Conservation (phyloP, 2,329 filamentous ascomycete genomes). For the Emergomyces africanus region DNA sequence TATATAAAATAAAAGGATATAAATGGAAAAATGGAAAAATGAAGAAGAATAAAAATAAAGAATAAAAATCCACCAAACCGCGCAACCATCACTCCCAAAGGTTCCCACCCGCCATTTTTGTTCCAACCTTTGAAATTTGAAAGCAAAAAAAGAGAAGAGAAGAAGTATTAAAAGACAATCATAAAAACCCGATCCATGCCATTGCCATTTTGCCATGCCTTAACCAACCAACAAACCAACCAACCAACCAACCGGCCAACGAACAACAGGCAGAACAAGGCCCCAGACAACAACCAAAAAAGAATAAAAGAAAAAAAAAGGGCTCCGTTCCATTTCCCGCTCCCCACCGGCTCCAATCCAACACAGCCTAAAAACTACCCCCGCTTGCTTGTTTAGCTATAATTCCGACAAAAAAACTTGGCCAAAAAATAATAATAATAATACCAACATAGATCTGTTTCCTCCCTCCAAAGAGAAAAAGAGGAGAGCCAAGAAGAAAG, state of each 20-base stretch:
- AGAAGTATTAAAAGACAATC: not conserved
- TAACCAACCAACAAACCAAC: not conserved
- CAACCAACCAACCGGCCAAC: not conserved
- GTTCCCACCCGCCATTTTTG: not conserved
- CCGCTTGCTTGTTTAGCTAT: not conserved
- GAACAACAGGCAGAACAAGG: not conserved
- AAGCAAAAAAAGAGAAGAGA: constrained; percentile 1
- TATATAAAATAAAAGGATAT: constrained; percentile 9
- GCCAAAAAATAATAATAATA: not conserved
- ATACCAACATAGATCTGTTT: constrained; percentile 1
- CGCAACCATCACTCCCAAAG: not conserved
- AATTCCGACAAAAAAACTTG: constrained; percentile 2
- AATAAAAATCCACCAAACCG: constrained; percentile 15
- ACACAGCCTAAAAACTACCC: not conserved
- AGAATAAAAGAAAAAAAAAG: too few relatives aligned
- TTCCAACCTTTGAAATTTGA: not conserved
- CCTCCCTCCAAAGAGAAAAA: not conserved
- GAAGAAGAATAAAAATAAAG: constrained; percentile 7
- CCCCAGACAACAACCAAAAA: not conserved
- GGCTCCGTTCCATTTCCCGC: not conserved
- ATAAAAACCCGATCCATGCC: not conserved
- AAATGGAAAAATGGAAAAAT: constrained; percentile 18
- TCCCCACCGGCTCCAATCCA: too few relatives aligned
- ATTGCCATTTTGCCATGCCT: not conserved
- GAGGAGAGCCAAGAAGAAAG: not conserved